Base-by-base conservation (phyloP, 805 yeast species). In the Lipomyces orientalis region DNA sequence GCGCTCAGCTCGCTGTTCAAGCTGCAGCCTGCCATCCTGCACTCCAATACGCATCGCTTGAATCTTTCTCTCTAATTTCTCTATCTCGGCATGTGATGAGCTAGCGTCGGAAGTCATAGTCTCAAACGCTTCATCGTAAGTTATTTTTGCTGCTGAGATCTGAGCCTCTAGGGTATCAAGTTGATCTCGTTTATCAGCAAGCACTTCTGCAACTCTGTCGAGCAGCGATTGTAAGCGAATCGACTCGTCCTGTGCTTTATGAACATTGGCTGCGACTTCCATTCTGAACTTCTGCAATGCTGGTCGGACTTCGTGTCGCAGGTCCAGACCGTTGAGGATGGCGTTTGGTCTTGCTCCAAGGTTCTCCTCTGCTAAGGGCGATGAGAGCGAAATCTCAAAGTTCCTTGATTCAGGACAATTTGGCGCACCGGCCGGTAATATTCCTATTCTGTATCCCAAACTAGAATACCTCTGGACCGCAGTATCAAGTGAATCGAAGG, bases 81-180 rank as follows among this genome's bases (percentile, higher is more conserved):
- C 93, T 61, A 87, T 83, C 75, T 89, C 90, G n/a, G 88, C 84
- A 62, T 85, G 84, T 65, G 86, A 84, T 52, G 85, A 78, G 49
- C 84, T 80, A 34, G 84, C 79, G 70, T 87, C 87, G 71, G 85
- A 80, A 56, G 82, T 79, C 86, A 85, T 83, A 56, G 84, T 80
- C 70, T 85, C 88, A 72, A 83, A 84, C 10, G 86, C 78, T 62
- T 85, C 86, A 58, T 88, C 90, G 67, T 85, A 86, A 37, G 81
- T 82, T 25, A 84, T 78, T 73, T 86, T 87, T 34, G 81, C 78
- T 25, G 85, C 82, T 0, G 86, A 79, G 46, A 90, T 79, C 64
- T 82, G 82, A 9, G 87, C 85, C 71, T 88, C 89, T 46, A 88
- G 76, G 1, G 82, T 82, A 61, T 88, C 91, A 29, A 86, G 78